phyloP scores from a whole-genome alignment of 352 stramenopile genomes.

The Phytophthora niederhauseri region DNA sequence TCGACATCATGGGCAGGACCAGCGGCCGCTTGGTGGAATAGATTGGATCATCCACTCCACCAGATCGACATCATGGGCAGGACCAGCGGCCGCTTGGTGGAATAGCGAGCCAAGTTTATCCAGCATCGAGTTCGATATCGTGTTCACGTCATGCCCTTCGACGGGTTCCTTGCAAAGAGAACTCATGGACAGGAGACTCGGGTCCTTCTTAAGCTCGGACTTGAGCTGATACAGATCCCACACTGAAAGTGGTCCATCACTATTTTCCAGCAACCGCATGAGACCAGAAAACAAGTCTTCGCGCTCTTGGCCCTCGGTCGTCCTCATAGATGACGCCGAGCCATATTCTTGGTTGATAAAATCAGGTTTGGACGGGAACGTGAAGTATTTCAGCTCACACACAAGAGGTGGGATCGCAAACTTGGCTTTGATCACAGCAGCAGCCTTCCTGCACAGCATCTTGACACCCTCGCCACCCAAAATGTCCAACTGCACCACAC shows the following conservation, averaged over 20 bases:
- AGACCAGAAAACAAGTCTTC: slow-evolving; percentile 22
- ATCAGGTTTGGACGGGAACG: slow-evolving; percentile 22
- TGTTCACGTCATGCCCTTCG: background rate
- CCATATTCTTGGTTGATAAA: slow-evolving; percentile 29
- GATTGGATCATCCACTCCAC: slow-evolving; percentile 49
- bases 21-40: slow-evolving; percentile 35
- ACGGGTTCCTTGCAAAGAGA: background rate
- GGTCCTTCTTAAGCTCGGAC: slow-evolving; percentile 25
- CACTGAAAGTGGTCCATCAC: slow-evolving; percentile 7
- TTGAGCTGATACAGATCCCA: slow-evolving; percentile 16
- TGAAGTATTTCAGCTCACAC: slow-evolving; percentile 19
- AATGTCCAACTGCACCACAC: slow-evolving; percentile 3
- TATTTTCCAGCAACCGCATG: slow-evolving; percentile 23
- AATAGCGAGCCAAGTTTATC: slow-evolving; percentile 10
- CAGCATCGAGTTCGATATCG: background rate
- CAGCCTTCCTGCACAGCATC: slow-evolving; percentile 10
- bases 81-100: slow-evolving; percentile 38
- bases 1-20: slow-evolving; percentile 27
- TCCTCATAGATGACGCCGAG: slow-evolving; percentile 4
- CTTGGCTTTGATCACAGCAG: slow-evolving; percentile 23
- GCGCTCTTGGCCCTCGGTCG: background rate
- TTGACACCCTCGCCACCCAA: slow-evolving; percentile 7
- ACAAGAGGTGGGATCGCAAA: slow-evolving; percentile 25
- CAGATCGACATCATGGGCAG: slow-evolving; percentile 27
- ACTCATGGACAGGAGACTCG: slow-evolving; percentile 15